These are phyloP conservation scores for Alternaria arborescens DNA, from an alignment of 2,329 filamentous ascomycete species.

Conservation along the genomic window DNA sequence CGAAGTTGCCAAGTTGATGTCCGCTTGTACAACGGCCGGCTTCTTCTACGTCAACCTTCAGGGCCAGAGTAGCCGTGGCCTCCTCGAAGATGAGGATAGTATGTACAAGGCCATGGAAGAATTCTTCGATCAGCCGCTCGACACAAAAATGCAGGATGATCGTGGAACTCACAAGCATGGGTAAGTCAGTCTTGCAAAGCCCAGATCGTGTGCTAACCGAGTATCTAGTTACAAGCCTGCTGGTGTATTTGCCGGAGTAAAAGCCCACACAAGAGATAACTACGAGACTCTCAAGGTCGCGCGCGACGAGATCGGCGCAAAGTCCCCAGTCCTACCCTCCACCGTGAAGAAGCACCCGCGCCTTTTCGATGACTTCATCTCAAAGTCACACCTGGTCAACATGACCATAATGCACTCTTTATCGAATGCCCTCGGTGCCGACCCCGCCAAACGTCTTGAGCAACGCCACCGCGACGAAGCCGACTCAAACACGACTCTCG, in stretches of 20 bases:
- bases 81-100: not conserved
- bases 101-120: not conserved
- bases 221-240: not conserved
- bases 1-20: not conserved
- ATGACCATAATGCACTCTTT: too few relatives aligned
- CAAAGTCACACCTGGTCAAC: too few relatives aligned
- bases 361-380: too few relatives aligned
- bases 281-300: too few relatives aligned
- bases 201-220: not conserved
- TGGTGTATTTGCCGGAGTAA: not conserved
- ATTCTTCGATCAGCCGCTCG: not conserved
- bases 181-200: not conserved
- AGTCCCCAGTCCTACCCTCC: not conserved
- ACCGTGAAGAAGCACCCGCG: too few relatives aligned
- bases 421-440: too few relatives aligned
- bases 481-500: too few relatives aligned
- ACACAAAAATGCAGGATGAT: not conserved
- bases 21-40: not conserved
- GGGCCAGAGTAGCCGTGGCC: not conserved
- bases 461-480: too few relatives aligned
- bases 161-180: too few relatives aligned
- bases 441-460: too few relatives aligned
- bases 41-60: not conserved
- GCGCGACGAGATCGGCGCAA: not conserved
- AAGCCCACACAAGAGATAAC: too few relatives aligned